Base-by-base conservation (phyloP, 495 filamentous ascomycete genomes). In the Polyplosphaeria fusca region DNA sequence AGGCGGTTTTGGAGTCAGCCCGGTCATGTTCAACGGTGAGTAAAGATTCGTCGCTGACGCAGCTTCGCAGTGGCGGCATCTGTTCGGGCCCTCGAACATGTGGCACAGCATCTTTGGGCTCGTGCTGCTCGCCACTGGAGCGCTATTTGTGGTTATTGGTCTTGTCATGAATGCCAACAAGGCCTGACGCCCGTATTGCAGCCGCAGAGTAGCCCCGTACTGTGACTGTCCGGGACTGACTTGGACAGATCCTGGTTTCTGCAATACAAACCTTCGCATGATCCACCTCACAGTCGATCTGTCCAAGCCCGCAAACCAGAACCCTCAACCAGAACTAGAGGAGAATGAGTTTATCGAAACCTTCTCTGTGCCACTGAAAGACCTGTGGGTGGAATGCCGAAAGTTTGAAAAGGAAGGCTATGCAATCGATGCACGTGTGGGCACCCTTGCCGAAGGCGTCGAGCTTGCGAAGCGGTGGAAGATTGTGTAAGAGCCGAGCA, bases 321-420 rank as follows among this genome's bases (percentile, higher is more conserved):
- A 84, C 52, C 85, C 82, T 1, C 79, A 82, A 61, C 86, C 88
- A 2, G 75, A 90, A 58, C 76, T 95, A 1, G 90, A 95, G 53
- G 89, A 93, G 38, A 87, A 87, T 65, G 90, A 95, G 67, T 93
- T 93, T 68, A 95, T 95, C 58, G 89, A 94, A 69, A 85, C 84
- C 24, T 95, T 95, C 63, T 82, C 79, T 12, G 74, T 89, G 0
- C 85, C 82, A 16, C 68, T 95, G 32, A 76, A 70, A 47, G 72
- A 78, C 25, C 68, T 95, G 16, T 90, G 82, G 71, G 76, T 71
- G 1, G 86, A 86, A 67, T 83, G 85, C 65, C 81, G 81, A 72
- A 77, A 70, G 45, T 72, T 90, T 24, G 88, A 95, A 64, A 72
- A 73, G 13, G 74, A 89, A 53, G 90, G 90, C 0, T 91, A 82